Evolutionary conservation across 306 rosid genomes (phyloP), one percentile per base, ranked within the genome.

Genomic region (Heteromeles arbutifolia): DNA sequence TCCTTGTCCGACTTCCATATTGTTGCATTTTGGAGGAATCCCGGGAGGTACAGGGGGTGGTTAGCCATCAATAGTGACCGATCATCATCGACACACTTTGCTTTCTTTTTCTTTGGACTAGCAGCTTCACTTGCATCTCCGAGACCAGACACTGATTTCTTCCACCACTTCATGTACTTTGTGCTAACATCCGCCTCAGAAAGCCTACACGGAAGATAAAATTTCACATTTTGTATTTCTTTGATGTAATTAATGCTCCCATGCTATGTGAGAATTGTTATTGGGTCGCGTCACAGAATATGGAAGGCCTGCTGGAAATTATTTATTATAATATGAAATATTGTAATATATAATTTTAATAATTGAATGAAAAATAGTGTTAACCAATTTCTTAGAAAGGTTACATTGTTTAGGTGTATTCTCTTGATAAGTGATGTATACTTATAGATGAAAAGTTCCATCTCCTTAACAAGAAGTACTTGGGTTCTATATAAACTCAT

Each of bases 181-280:
- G 45, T 41, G 45, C 45, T 41, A 41, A 41, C 45, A 41, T 41
- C 45, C 0, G 45, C 45, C 10, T 41, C 45, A 1, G 45, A 10
- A 41, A 41, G 45, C 45, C 45, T 41, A 10, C 12, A 41, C 2
- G 45, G 91, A 53, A 86, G 72, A 22, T 72, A 84, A 45, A 88
- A 56, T n/a, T n/a, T 76, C 26, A 21, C 45, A 4, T 53, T 70
- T 4, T 67, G 71, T 5, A 79, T 43, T 5, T 71, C 39, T 45
- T 85, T 86, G 41, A 58, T 45, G 70, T 83, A 85, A 65, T 69
- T 26, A 26, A 26, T 26, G 69, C 32, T 29, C 54, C 90, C 86
- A 85, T 48, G 84, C 87, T 57, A 66, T n/a, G 26, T 22, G 66
- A 13, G 26, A 54, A 67, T 37, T 73, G 19, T 54, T 6, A 21